Percentiles rank a stretch among this genome's conserved stretches.
These are phyloP conservation scores for Lyophyllum shimeji DNA, from an alignment of 768 basidiomycete species.

Conservation along the genomic window DNA sequence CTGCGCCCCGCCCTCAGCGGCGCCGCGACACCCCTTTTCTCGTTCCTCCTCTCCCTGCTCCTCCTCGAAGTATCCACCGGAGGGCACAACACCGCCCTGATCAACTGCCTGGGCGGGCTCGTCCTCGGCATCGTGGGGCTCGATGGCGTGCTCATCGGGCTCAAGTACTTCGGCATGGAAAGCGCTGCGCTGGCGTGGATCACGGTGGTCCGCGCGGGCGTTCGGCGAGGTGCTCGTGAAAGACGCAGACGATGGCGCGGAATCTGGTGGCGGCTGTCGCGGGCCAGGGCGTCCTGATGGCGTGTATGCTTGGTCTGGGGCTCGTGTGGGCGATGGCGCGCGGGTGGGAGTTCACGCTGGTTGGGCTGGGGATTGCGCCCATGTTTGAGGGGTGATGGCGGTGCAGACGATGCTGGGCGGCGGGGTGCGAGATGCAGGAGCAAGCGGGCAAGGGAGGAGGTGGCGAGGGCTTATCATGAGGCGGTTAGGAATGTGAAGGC, in stretches of 20 bases:
- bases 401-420: constrained; percentile 72
- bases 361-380: constrained; percentile 84
- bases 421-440: constrained; percentile 73
- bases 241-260: constrained; percentile 87
- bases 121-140: constrained; percentile 70
- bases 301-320: constrained; percentile 80
- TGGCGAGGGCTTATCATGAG: constrained; percentile 84
- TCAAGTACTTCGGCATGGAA: constrained; percentile 85
- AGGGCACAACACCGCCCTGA: constrained; percentile 56
- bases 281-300: constrained; percentile 70
- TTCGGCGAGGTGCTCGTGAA: constrained; percentile 73
- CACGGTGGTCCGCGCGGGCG: constrained; percentile 53
- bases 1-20: constrained; percentile 77
- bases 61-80: constrained; percentile 75
- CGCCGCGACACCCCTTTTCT: constrained; percentile 89
- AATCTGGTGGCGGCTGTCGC: constrained; percentile 72
- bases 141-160: constrained; percentile 73
- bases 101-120: constrained; percentile 73
- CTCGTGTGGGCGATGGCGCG: constrained; percentile 84
- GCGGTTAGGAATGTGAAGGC: constrained; percentile 81
- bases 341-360: constrained; percentile 93
- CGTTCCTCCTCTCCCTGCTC: constrained; percentile 81
- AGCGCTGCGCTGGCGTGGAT: constrained; percentile 74
- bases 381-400: constrained; percentile 78
- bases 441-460: constrained; percentile 83